Percentiles rank a stretch among this genome's conserved stretches.
phyloP scores from a whole-genome alignment of 148 eudicot genomes.

The Simmondsia chinensis region DNA sequence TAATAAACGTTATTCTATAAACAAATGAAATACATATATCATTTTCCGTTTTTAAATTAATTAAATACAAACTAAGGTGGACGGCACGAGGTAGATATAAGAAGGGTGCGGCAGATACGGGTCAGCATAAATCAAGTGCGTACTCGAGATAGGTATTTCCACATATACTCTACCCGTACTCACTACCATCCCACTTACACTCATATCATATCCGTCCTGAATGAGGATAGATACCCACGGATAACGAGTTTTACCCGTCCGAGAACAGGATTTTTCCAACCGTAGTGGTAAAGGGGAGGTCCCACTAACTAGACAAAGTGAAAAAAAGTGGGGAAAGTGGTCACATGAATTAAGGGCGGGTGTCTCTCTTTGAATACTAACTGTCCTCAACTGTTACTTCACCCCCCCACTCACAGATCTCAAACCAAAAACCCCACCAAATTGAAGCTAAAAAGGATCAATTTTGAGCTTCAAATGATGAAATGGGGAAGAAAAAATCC shows the following conservation, averaged over 20 bases:
- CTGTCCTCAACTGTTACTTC: constrained; percentile 23
- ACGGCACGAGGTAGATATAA: no score
- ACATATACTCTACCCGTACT: no score
- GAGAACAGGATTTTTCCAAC: not conserved
- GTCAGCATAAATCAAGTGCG: no score
- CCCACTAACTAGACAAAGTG: constrained; percentile 19
- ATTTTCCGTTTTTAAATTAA: no score
- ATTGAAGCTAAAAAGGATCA: not conserved
- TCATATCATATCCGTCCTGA: no score
- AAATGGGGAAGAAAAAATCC: constrained; percentile 52
- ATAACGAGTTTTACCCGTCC: not conserved
- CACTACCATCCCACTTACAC: no score
- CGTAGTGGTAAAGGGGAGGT: constrained; percentile 4
- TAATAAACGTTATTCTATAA: no score
- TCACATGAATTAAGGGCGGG: constrained; percentile 80
- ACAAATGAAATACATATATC: no score
- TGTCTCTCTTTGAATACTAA: constrained; percentile 52
- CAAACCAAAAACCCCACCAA: not conserved
- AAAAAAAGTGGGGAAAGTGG: constrained; percentile 41
- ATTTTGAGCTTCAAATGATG: constrained; percentile 20
- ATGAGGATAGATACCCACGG: no score
- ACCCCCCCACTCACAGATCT: not conserved
- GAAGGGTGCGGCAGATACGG: no score
- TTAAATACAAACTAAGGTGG: no score
- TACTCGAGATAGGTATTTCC: no score